Evolutionary conservation across 306 rosid genomes (phyloP).

Genomic region (Lagenaria siceraria): DNA sequence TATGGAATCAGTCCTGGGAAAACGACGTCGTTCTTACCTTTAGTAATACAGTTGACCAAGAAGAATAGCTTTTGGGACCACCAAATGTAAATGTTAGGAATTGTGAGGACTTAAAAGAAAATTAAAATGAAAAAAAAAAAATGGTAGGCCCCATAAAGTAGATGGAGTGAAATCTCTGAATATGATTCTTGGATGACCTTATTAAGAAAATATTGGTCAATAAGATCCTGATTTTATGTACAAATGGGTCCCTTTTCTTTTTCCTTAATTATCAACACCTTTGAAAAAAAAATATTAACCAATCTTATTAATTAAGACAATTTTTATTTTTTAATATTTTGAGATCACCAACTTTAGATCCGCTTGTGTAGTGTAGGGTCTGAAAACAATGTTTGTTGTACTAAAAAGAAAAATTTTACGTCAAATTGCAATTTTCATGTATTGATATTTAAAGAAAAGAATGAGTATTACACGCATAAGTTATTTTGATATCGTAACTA

Average conservation of each 20-base stretch:
- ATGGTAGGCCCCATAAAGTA: constrained; percentile 12
- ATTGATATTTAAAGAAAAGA: neutral
- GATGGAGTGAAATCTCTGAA: constrained; percentile 9
- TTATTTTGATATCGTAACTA: neutral
- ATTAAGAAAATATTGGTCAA: constrained; percentile 20
- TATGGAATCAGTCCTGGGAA: neutral
- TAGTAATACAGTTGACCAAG: neutral
- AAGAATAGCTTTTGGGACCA: neutral
- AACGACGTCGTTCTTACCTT: neutral
- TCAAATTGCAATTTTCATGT: neutral
- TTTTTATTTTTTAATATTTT: too few relatives aligned
- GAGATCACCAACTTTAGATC: too few relatives aligned
- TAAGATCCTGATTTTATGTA: constrained; percentile 11
- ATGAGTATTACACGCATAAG: neutral
- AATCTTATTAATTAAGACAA: too few relatives aligned
- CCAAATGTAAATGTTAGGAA: neutral
- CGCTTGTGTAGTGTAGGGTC: too few relatives aligned
- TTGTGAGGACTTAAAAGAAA: neutral
- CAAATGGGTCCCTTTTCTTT: constrained; percentile 12
- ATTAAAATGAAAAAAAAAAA: too few relatives aligned
- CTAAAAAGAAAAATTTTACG: too few relatives aligned
- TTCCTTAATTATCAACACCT: neutral
- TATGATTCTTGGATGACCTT: constrained; percentile 23
- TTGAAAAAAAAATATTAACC: neutral
- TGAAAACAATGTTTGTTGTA: too few relatives aligned